These are phyloP conservation scores for Komagataella ulmi DNA, from an alignment of 805 yeast species.

Conservation along the genomic window DNA sequence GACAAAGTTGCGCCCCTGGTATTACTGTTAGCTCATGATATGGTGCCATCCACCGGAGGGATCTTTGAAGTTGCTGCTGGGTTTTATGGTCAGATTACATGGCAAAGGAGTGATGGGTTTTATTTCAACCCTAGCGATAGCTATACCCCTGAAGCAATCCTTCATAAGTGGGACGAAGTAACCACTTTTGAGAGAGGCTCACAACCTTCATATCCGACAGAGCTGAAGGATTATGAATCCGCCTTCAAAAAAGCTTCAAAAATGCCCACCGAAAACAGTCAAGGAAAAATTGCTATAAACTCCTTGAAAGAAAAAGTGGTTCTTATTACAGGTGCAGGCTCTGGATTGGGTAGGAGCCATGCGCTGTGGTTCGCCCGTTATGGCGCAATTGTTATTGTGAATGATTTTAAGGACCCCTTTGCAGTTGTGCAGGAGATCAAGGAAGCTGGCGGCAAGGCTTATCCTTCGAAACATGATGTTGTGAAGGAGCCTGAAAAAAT, in stretches of 20 bases:
- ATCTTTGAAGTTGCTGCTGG: conserved; percentile 94
- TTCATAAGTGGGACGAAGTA: conserved; percentile 51
- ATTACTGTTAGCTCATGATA: conserved; percentile 61
- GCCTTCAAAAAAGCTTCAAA: conserved; percentile 39
- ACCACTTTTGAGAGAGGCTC: conserved; percentile 45
- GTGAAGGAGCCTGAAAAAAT: conserved; percentile 62
- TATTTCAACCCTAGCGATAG: conserved; percentile 64
- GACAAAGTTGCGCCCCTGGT: conserved; percentile 90
- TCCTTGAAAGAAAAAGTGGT: conserved; percentile 77
- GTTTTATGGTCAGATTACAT: conserved; percentile 77
- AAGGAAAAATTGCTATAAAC: conserved; percentile 34
- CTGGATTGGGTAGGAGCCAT: conserved; percentile 87
- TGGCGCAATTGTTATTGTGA: conserved; percentile 92
- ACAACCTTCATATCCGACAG: conserved; percentile 52
- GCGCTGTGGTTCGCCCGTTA: conserved; percentile 75
- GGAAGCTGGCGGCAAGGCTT: conserved; percentile 57
- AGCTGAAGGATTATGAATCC: conserved; percentile 56
- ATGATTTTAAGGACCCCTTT: conserved; percentile 71
- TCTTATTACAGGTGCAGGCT: conserved; percentile 89
- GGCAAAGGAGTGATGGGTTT: conserved; percentile 89
- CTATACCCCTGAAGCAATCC: conserved; percentile 78
- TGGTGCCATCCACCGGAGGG: conserved; percentile 50
- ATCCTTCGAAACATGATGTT: conserved; percentile 75
- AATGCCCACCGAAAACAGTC: conserved; percentile 40
- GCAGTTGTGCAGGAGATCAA: conserved; percentile 64